Percentiles rank a stretch among this genome's conserved stretches.
These are phyloP conservation scores for slime mould (Dictyostelium discoideum) DNA, from an alignment of 78 protist species.

Conservation along the genomic window DNA sequence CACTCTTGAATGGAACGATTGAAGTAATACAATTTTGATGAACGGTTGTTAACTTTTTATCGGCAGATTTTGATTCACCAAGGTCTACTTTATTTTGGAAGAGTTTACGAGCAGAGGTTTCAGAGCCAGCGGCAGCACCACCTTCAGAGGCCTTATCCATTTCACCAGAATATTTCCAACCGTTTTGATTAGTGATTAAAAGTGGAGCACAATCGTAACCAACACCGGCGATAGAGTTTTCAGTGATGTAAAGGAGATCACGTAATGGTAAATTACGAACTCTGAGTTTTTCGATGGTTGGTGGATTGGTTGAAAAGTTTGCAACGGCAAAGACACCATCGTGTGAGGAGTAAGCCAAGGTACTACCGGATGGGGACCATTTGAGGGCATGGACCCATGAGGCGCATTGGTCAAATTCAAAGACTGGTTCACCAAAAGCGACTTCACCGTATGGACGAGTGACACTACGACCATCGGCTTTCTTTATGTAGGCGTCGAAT, in stretches of 20 bases:
- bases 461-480: conserved; percentile 82
- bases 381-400: conserved; percentile 93
- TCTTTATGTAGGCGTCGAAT: conserved; percentile 88
- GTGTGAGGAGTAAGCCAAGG: conserved; percentile 85
- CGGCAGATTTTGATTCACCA: conserved; percentile 54
- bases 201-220: conserved; percentile 90
- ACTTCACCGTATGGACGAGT: conserved; percentile 72
- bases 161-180: conserved; percentile 80
- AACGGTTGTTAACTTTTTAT: conserved; percentile 71
- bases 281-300: conserved; percentile 19
- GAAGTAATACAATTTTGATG: conserved; percentile 91
- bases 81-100: conserved; percentile 75
- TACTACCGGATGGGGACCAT: conserved; percentile 89
- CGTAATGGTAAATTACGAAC: conserved; percentile 78
- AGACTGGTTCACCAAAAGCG: conserved; percentile 73
- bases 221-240: conserved; percentile 81
- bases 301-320: conserved; percentile 50
- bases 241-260: conserved; percentile 80
- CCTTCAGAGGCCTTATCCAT: conserved; percentile 37
- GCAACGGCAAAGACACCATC: conserved; percentile 80
- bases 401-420: conserved; percentile 61
- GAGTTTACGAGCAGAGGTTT: conserved; percentile 52
- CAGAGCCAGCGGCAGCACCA: conserved; percentile 62
- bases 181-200: conserved; percentile 60
- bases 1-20: conserved; percentile 62